Percentiles rank a stretch among this genome's conserved stretches.
phyloP scores from a whole-genome alignment of 2,329 filamentous ascomycete species.

The Apiospora koreana region DNA sequence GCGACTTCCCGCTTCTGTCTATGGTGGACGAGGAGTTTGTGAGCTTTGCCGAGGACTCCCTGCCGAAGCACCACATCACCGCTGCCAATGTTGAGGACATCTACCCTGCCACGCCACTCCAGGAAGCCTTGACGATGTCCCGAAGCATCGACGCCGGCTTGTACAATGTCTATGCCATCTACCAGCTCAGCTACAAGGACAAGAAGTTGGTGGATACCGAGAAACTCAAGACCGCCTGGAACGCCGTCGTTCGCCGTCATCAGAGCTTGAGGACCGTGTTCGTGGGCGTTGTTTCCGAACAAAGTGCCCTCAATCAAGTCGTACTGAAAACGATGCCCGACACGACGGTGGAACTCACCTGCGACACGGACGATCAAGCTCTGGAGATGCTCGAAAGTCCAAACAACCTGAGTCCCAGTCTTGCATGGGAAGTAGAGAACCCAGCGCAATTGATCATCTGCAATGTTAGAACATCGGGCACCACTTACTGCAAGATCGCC shows the following conservation, averaged over 20 bases:
- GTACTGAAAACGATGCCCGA: constrained; percentile 10
- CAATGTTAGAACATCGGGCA: constrained; percentile 13
- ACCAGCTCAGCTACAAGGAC: not conserved
- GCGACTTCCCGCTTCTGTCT: constrained; percentile 35
- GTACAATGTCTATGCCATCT: constrained; percentile 8
- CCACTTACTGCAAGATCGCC: constrained; percentile 30
- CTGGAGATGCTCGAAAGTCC: not conserved
- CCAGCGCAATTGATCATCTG: constrained; percentile 24
- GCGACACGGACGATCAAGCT: constrained; percentile 9
- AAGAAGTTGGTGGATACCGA: not conserved
- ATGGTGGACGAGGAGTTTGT: constrained; percentile 31
- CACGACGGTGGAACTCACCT: not conserved
- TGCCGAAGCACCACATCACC: constrained; percentile 15
- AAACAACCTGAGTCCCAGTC: constrained; percentile 4
- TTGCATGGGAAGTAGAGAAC: constrained; percentile 25
- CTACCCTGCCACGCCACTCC: constrained; percentile 55
- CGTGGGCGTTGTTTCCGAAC: constrained; percentile 9
- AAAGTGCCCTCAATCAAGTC: constrained; percentile 12
- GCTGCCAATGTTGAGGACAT: constrained; percentile 46
- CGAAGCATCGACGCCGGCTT: constrained; percentile 13
- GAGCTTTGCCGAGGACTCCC: constrained; percentile 19
- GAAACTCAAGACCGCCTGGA: constrained; percentile 12
- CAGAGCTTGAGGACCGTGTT: constrained; percentile 14
- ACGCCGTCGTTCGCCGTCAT: constrained; percentile 15
- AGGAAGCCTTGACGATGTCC: constrained; percentile 36